A percentile compares a stretch with the other conserved stretches of the same genome.
Evolutionary conservation across 2,329 filamentous ascomycete species (phyloP).

Genomic region (Ophiostoma pallidulum): DNA sequence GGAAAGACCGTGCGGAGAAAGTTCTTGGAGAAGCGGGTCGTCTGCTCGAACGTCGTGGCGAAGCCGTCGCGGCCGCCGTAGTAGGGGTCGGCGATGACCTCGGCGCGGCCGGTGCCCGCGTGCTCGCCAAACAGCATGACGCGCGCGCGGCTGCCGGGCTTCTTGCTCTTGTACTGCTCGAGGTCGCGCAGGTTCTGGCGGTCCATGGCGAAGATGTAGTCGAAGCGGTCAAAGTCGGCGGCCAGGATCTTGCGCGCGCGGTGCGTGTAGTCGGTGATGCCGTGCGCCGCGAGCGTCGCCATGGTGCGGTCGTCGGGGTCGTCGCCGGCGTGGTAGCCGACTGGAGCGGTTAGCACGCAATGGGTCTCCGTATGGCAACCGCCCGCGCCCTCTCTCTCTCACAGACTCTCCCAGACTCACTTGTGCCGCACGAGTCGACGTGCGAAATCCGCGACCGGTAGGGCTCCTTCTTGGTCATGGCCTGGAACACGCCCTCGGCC

Average conservation of each 20-base stretch:
- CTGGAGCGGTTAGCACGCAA: constrained; percentile 28
- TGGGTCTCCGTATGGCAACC: too few species aligned
- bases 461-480: constrained; percentile 52
- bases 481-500: constrained; percentile 87
- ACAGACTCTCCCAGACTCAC: constrained; percentile 7
- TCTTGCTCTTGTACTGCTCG: constrained; percentile 47
- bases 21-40: constrained; percentile 63
- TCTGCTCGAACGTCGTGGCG: constrained; percentile 77
- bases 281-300: constrained; percentile 62
- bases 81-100: constrained; percentile 82
- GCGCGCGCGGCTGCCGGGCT: constrained; percentile 49
- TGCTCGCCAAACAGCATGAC: constrained; percentile 79
- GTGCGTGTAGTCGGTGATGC: constrained; percentile 70
- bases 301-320: constrained; percentile 76
- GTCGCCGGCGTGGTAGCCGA: constrained; percentile 72
- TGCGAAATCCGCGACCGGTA: constrained; percentile 50
- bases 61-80: constrained; percentile 82
- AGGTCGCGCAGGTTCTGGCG: constrained; percentile 67
- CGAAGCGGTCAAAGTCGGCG: constrained; percentile 73
- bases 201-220: constrained; percentile 96
- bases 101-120: constrained; percentile 56
- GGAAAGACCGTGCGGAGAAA: constrained; percentile 57
- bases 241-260: constrained; percentile 57
- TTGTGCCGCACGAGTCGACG: constrained; percentile 83
- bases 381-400: not conserved